Conservation (phyloP, 1,284 basidiomycete genomes). For the Hymenochaete sp. region DNA sequence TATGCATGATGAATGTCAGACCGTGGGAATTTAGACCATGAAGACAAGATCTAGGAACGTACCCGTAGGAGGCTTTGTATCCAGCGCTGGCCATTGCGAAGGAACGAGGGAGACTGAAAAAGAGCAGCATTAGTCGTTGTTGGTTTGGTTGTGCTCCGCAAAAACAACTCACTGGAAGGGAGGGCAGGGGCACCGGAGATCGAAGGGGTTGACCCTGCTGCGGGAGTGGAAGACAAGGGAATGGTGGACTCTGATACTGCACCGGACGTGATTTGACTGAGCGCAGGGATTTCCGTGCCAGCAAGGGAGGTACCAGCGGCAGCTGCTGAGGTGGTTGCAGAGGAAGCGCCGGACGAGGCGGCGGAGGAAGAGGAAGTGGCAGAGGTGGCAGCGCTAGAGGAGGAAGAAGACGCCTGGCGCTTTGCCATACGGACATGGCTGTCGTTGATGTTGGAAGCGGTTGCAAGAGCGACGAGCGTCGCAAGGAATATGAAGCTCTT, state of each 20-base stretch:
- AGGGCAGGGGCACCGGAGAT: conserved; percentile 55
- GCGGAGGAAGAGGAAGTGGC: conserved; percentile 19
- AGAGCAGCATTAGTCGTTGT: conserved; percentile 5
- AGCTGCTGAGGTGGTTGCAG: conserved; percentile 6
- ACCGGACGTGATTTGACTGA: conserved; percentile 62
- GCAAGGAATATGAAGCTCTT: conserved; percentile 32
- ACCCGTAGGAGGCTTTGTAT: conserved; percentile 60
- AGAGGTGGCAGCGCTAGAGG: conserved; percentile 19
- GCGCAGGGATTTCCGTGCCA: conserved; percentile 36
- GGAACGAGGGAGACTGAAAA: conserved; percentile 40
- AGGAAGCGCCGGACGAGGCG: conserved; percentile 23
- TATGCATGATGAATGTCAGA: conserved; percentile 1
- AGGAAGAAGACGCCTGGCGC: conserved; percentile 20
- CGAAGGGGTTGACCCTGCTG: conserved; percentile 51
- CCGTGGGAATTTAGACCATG: not conserved
- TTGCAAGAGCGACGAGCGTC: conserved; percentile 36
- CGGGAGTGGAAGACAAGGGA: conserved; percentile 42
- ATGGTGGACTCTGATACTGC: conserved; percentile 43
- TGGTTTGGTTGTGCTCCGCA: not conserved
- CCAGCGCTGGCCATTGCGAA: conserved; percentile 59
- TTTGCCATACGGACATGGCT: conserved; percentile 22
- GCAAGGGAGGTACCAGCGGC: conserved; percentile 16
- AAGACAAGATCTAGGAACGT: conserved; percentile 19
- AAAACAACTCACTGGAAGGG: conserved; percentile 45
- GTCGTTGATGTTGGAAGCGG: conserved; percentile 27